Base-by-base conservation (phyloP, 345 rosid species). In the Lepidium aucheri region DNA sequence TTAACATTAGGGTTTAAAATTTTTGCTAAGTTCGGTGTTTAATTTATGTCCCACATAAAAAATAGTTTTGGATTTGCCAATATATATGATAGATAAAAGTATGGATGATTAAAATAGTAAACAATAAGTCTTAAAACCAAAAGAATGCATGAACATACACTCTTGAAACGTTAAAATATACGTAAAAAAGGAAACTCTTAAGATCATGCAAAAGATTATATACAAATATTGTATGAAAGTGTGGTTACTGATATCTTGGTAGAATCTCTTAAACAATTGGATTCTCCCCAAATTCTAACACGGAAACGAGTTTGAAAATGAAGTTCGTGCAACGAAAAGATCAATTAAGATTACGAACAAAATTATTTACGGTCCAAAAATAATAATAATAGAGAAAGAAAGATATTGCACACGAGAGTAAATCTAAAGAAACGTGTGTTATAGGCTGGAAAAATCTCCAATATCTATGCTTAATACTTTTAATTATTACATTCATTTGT, bases 381-480 rank as follows among this genome's bases (percentile, higher is more conserved):
- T n/a, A 57, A 12, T 6, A 28, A 28, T 26, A 26, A 46, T 7
- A 65, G 40, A 36, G 8, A 59, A 22, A 57, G 38, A 42, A 34
- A 50, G 60, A 73, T 57, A 50, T 52, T 34, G 50, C 56, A 73
- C 76, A 65, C 76, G 72, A 65, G 72, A 40, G 61, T 51, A 26
- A 65, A 73, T 73, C 72, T 65, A 65, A 65, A 33, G 55, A 73
- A 73, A 65, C 67, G 72, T 73, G 76, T 65, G 67, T 65, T 63
- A 10, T 62, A 72, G 76, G 70, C 70, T 72, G 70, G 65, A 64
- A 20, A 73, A 41, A 65, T 65, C 76, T 73, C 49, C 28, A 41
- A 32, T 38, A 63, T 32, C 52, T 40, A 47, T 63, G 30, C 44
- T 66, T 16, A 49, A 47, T 49, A 6, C 17, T 24, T 33, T 12